Evolutionary conservation across 805 yeast species (phyloP).

Genomic region (Babjeviella inositovora): DNA sequence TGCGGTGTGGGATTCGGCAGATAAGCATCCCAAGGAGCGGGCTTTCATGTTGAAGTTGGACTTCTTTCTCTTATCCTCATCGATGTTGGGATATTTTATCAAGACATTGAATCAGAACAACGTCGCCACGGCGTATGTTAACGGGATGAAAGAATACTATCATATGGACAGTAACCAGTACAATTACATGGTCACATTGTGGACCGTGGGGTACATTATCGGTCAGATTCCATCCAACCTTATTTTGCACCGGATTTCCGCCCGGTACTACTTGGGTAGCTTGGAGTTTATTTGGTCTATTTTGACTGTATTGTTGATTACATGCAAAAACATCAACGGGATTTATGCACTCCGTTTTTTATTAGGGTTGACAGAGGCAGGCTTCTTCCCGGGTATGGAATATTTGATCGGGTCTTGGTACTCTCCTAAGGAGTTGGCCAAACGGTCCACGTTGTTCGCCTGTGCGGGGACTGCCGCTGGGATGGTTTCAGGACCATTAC

Average conservation of each 20-base stretch:
- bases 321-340: conserved; percentile 10
- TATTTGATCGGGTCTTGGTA: conserved; percentile 27
- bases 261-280: conserved; percentile 25
- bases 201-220: conserved; percentile 33
- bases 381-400: conserved; percentile 43
- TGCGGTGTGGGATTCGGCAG: conserved; percentile 12
- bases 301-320: conserved; percentile 17
- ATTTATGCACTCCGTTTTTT: conserved; percentile 15
- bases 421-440: conserved; percentile 14
- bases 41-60: conserved; percentile 36
- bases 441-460: conserved; percentile 16
- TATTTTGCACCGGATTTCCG: conserved; percentile 20
- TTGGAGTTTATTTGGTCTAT: conserved; percentile 27
- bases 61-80: conserved; percentile 32
- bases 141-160: conserved; percentile 27
- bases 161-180: conserved; percentile 22
- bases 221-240: conserved; percentile 33
- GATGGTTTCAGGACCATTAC: conserved; percentile 19
- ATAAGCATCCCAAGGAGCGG: conserved; percentile 21
- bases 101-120: conserved; percentile 24
- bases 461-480: conserved; percentile 16
- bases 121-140: conserved; percentile 25
- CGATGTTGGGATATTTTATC: conserved; percentile 34
- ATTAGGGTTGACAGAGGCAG: conserved; percentile 27
- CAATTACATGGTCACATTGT: conserved; percentile 23